These are phyloP conservation scores for Alternaria brassicae DNA, from an alignment of 2,329 filamentous ascomycete species.

Conservation along the genomic window DNA sequence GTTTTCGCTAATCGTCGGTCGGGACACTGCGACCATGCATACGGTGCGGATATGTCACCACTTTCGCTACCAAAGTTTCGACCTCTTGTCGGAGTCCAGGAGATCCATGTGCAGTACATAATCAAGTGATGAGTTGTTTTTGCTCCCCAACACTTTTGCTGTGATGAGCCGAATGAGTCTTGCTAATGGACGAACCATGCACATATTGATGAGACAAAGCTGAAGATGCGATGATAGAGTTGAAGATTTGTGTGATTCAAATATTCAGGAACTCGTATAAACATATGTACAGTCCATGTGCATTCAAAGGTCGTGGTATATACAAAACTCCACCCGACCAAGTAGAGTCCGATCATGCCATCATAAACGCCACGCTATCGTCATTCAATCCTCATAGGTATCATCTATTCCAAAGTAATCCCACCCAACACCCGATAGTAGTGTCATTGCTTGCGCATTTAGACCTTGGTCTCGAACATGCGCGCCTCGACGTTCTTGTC, in stretches of 20 bases:
- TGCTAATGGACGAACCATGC: not conserved
- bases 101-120: too few relatives aligned
- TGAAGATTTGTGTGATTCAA: not conserved
- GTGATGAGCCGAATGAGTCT: not conserved
- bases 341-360: not conserved
- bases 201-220: not conserved
- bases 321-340: conserved; percentile 2
- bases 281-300: not conserved
- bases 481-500: conserved; percentile 35
- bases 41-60: not conserved
- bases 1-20: not conserved
- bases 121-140: too few relatives aligned
- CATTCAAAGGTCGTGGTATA: conserved; percentile 1
- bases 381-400: not conserved
- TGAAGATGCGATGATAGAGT: not conserved
- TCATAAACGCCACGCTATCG: not conserved
- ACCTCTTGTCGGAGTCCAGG: too few relatives aligned
- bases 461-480: conserved; percentile 25
- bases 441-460: not conserved
- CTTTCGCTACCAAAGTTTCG: not conserved
- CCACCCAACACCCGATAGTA: not conserved
- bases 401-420: conserved; percentile 3
- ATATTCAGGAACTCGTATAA: not conserved
- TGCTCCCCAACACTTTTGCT: too few relatives aligned
- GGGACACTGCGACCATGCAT: too few relatives aligned